A percentile compares a stretch with the other conserved stretches of the same genome.
Conservation (phyloP, 2,329 filamentous ascomycete species). For the Blastomyces emzantsi region DNA sequence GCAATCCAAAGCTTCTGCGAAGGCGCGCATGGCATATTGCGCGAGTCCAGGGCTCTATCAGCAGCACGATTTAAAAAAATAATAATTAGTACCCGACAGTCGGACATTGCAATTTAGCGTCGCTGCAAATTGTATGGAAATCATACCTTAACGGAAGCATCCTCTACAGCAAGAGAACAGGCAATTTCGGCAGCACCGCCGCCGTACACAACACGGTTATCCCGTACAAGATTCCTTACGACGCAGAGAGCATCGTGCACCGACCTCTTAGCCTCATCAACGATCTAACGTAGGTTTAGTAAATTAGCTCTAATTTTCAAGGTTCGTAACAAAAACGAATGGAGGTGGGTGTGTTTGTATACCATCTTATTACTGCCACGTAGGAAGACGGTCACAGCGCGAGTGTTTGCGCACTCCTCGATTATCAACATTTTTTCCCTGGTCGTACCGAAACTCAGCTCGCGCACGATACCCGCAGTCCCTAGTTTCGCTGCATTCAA, state of each 20-base stretch:
- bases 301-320: constrained; percentile 6
- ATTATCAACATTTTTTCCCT: constrained; percentile 99
- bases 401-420: constrained; percentile 96
- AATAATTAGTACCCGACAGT: not conserved
- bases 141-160: constrained; percentile 69
- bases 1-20: constrained; percentile 86
- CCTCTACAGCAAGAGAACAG: constrained; percentile 91
- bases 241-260: constrained; percentile 96
- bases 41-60: constrained; percentile 78
- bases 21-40: constrained; percentile 98
- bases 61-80: constrained; percentile 3
- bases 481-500: constrained; percentile 85
- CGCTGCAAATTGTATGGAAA: not conserved
- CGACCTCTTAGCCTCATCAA: constrained; percentile 96
- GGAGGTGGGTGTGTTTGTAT: constrained; percentile 26
- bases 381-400: constrained; percentile 93
- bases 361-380: constrained; percentile 99
- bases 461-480: constrained; percentile 76
- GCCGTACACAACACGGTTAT: constrained; percentile 96
- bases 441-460: constrained; percentile 95
- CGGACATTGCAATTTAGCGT: not conserved
- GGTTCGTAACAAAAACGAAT: not conserved
- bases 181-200: constrained; percentile 96
- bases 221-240: constrained; percentile 87
- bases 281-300: constrained; percentile 54